Evolutionary conservation across 805 yeast genomes (phyloP), one percentile per base, ranked within the genome.

Genomic region (Pichia rugopelliculosa): DNA sequence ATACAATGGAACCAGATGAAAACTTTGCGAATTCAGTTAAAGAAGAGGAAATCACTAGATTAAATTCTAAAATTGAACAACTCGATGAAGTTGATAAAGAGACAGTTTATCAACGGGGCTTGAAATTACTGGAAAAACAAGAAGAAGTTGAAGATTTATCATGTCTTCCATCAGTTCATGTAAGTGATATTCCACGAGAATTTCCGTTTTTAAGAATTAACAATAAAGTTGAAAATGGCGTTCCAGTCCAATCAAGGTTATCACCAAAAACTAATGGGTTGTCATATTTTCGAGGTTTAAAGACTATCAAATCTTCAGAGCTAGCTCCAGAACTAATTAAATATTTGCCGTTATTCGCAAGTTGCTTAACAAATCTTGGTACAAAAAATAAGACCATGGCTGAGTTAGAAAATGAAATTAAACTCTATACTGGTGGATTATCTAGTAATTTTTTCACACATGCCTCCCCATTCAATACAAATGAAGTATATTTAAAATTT

Each of bases 281-380:
- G 41, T 76, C 90, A 0, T 93, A 91, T 60, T 71, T 83, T 51
- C 74, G 83, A 40, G 82, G 86, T n/a, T 65, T 80, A 34, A 82
- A 84, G 51, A 72, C 80, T 38, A 62, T 91, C 25, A 66, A 76
- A 9, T 61, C 68, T 3, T 52, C 67, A 4, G 56, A 61, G 21
- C 59, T 91, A 7, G 91, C 95, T 12, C 54, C 66, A 3, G 78
- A 79, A 6, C 69, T 86, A 41, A 74, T 82, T 46, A 80, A 83
- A 34, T 89, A 77, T 54, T 62, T 93, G 51, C 86, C 96, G 0
- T 62, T 93, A 40, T 93, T 86, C 66, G 71, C 84, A 10, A 84
- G 82, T 25, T 84, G 95, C 41, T 69, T 93, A 51, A 84, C 95
- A 3, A 87, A 82, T 60, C 71, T 93, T 53, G 99, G 99, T n/a